A percentile compares a stretch with the other conserved stretches of the same genome.
phyloP scores from a whole-genome alignment of 768 basidiomycete genomes.

The Boletus barrowsii region DNA sequence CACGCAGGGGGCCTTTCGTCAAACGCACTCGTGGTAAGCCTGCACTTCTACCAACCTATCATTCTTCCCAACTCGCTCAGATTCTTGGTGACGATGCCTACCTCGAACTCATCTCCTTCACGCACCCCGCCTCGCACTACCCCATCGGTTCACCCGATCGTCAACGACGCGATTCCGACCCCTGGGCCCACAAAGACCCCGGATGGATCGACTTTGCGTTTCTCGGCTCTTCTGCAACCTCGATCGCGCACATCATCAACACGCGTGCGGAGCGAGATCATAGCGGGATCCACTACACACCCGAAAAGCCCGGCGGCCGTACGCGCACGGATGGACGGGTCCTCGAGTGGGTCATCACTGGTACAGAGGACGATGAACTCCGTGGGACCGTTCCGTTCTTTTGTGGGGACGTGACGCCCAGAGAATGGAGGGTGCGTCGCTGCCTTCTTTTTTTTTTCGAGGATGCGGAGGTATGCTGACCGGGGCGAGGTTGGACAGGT shows the following conservation, averaged over 20 bases:
- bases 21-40: constrained; percentile 60
- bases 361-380: constrained; percentile 27
- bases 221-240: constrained; percentile 47
- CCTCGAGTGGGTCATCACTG: constrained; percentile 57
- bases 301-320: constrained; percentile 53
- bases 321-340: constrained; percentile 51
- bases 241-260: constrained; percentile 55
- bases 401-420: constrained; percentile 69
- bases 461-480: neutral
- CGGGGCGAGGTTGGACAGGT: constrained; percentile 36
- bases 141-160: constrained; percentile 48
- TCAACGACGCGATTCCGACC: constrained; percentile 40
- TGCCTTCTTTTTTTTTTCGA: neutral
- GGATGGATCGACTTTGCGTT: constrained; percentile 73
- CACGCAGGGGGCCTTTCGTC: constrained; percentile 62
- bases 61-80: neutral
- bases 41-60: neutral
- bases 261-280: constrained; percentile 41
- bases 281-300: constrained; percentile 39
- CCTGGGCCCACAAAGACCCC: constrained; percentile 51
- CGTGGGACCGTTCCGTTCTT: constrained; percentile 59
- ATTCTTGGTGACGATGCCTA: constrained; percentile 49
- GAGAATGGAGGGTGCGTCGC: constrained; percentile 50
- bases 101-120: constrained; percentile 69
- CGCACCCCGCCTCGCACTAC: constrained; percentile 50